Base-by-base conservation (phyloP, 306 rosid species). In the Begonia masoniana region DNA sequence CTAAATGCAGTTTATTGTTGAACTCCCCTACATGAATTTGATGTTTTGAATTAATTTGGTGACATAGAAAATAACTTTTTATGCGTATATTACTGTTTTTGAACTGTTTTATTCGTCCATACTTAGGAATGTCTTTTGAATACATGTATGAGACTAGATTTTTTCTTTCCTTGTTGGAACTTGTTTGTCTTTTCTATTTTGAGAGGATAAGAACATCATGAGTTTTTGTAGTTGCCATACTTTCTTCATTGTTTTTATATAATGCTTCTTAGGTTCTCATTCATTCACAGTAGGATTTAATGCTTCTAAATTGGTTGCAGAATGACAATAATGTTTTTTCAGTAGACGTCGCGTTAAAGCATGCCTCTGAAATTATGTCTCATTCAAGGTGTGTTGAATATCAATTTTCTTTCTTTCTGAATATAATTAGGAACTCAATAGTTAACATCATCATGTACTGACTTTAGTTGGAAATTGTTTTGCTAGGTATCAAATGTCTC, bases 401-500 rank as follows among this genome's bases (percentile, higher is more conserved):
- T 5, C 55, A 43, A 57, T 58, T 17, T 23, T 47, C 49, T 54
- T 36, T 26, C 46, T 47, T 41, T 49, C 10, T 39, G 13, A 31
- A 50, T 42, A 15, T 31, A 21, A 62, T 58, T 54, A 51, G 55
- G 46, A 66, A 16, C 49, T 43, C 17, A 15, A 48, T 45, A 47
- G 51, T 62, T 62, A 59, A 13, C 41, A 47, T 41, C 15, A 51
- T 46, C 15, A 51, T 41, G 15, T 14, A 13, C 57, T 52, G 31
- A 51, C 46, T 54, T 56, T 35, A 12, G 36, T 46, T 56, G 56
- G 65, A 55, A 31, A 31, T 31, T 31, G 39, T 31, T 70, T 41
- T 59, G 54, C 55, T 58, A 87, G 96, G 87, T 68, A 76, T 65
- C 77, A 67, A 72, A 68, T 69, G 63, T 76, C 50, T 50, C 80